Evolutionary conservation across 2,329 filamentous ascomycete species (phyloP), one percentile per base, ranked within the genome.

Genomic region (Parastagonospora avenae): DNA sequence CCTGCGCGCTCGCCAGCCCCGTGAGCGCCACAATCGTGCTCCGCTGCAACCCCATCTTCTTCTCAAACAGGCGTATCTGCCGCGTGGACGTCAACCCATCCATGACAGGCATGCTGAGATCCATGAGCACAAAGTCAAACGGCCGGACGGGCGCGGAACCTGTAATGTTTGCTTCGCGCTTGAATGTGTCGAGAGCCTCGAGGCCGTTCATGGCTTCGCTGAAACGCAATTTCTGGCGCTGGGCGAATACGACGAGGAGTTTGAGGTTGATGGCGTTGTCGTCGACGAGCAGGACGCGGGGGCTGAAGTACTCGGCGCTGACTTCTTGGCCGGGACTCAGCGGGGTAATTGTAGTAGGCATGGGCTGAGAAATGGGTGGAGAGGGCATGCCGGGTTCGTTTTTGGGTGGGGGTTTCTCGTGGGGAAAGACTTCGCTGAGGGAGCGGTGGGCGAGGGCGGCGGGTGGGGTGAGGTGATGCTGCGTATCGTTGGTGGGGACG

Each of bases 221-320:
- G 48, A 67, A 71, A 12, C 55, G 58, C 4, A 68, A 51, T 4
- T 56, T 57, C 46, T 71, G 60, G 9, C 67, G 68, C 40, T 64
- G 64, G n/a, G 65, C 63, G 41, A 80, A 80, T 60, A 79, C 77
- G 14, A 75, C 68, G 28, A 72, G 61, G 19, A 71, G 62, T 39
- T 69, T 70, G 32, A 70, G 60, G 41, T 72, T 72, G 57, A 71
- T 71, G 9, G 59, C 57, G 52, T 72, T 72, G 50, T 72, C 69
- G 50, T 72, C 68, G 39, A 71, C 68, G 29, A 71, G 62, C 11
- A 72, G 62, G 16, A 72, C 55, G 28, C 66, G 59, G 1, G 68
- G 67, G 24, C 55, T 64, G 43, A 68, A 70, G 45, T 70, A 67
- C 28, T 64, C 60, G 38, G 36, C 51, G n/a, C 31, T 50, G 27